Evolutionary conservation across 2,329 filamentous ascomycete genomes (phyloP), one percentile per base, ranked within the genome.

Genomic region (Botrytis paeoniae): DNA sequence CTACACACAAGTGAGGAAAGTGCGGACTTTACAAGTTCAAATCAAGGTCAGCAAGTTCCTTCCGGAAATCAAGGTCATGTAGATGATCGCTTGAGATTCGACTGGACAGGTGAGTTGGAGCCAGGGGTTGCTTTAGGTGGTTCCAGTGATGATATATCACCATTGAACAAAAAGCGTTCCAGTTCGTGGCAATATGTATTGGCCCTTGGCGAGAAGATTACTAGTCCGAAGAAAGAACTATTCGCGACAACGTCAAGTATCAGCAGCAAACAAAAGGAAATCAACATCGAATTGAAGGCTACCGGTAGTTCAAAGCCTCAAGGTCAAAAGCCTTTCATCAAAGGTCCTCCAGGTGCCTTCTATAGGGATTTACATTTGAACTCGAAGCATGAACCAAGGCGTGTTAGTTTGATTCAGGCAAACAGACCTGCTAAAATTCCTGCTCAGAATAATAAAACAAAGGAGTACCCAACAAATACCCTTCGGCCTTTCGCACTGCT

Each of bases 401-500:
- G 65, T 32, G 73, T 48, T 41, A 70, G 63, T 45, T 66, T 61
- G 32, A 43, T 66, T n/a, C 66, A 72, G n/a, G 71, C 41, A 39
- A 71, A 71, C 9, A 63, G 70, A 29, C 65, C 73, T 45, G 57
- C 61, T 10, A 73, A 70, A 48, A 5, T 43, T 39, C 70, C 39
- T 9, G 10, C 29, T 10, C 64, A 72, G 7, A 65, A 70, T 41
- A 71, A 65, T 39, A 74, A 66, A 57, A 43, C 73, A 4, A 76
- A 76, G 20, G 74, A 74, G n/a, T 72, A 77, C 61, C 74, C 76
- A 39, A 78, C 74, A 7, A 78, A 77, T 45, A 54, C 73, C 20
- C 74, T 77, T 57, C 75, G 78, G 1, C 77, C 76, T 66, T 71
- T 79, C 18, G 78, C 78, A 59, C 74, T 79, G 32, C 59, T 77